Conservation (phyloP, 2,329 filamentous ascomycete genomes). For the Knoxdaviesia proteae region DNA sequence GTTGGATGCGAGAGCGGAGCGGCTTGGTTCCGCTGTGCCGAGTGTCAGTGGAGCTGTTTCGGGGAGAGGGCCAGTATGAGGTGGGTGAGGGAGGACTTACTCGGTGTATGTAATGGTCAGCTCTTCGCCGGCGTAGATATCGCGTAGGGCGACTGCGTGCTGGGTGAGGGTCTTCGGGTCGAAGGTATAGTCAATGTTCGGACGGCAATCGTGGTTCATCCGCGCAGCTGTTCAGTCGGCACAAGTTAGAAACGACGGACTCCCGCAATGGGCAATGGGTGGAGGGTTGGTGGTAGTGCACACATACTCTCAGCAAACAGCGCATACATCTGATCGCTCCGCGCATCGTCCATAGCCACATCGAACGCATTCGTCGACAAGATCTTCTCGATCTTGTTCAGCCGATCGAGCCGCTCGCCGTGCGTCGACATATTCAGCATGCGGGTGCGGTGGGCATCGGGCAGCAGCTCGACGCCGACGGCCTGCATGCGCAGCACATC, state of each 20-base stretch:
- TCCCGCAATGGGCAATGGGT: not conserved
- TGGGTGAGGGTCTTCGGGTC: conserved; percentile 17
- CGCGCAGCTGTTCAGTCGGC: conserved; percentile 11
- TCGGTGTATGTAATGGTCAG: conserved; percentile 21
- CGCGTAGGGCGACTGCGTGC: conserved; percentile 16
- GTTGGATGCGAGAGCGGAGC: conserved; percentile 9
- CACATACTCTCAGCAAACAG: conserved; percentile 17
- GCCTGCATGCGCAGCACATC: conserved; percentile 13
- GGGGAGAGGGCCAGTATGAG: not conserved
- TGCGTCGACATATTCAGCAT: conserved; percentile 18
- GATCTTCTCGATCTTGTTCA: conserved; percentile 14
- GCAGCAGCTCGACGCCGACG: conserved; percentile 12
- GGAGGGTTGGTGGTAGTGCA: too few species aligned
- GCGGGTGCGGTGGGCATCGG: conserved; percentile 10
- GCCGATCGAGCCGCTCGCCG: conserved; percentile 8
- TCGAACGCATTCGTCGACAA: conserved; percentile 18
- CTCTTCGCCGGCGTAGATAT: conserved; percentile 20
- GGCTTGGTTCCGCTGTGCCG: conserved; percentile 10
- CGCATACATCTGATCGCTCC: conserved; percentile 13
- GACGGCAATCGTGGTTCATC: conserved; percentile 23
- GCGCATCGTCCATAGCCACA: conserved; percentile 12
- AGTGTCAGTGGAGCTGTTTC: not conserved
- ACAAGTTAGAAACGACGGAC: too few species aligned
- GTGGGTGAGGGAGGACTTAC: conserved; percentile 6
- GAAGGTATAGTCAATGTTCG: conserved; percentile 22